These are phyloP conservation scores for Tympanopsis confertula DNA, from an alignment of 2,329 filamentous ascomycete genomes.

Conservation along the genomic window DNA sequence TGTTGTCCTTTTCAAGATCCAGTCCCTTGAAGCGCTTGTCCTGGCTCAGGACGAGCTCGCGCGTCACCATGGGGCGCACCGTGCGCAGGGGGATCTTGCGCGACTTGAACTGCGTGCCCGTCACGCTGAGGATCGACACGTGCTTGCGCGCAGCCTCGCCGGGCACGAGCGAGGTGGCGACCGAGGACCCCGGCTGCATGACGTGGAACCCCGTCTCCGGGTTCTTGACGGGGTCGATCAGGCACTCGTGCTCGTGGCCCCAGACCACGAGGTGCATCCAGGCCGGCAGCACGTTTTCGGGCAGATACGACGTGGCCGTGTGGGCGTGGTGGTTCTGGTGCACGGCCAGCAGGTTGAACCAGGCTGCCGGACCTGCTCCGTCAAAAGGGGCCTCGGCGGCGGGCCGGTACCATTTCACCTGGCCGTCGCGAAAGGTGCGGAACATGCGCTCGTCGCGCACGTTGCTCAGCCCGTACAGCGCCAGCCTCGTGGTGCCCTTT, in stretches of 20 bases:
- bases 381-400: slow-evolving; percentile 40
- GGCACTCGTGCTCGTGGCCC: slow-evolving; percentile 95
- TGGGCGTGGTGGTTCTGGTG: slow-evolving; percentile 95
- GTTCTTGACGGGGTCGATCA: slow-evolving; percentile 75
- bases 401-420: slow-evolving; percentile 87
- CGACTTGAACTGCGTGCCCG: slow-evolving; percentile 67
- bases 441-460: slow-evolving; percentile 91
- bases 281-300: slow-evolving; percentile 81
- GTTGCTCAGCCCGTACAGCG: slow-evolving; percentile 88
- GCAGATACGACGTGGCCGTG: slow-evolving; percentile 83
- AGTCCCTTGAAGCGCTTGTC: slow-evolving; percentile 68
- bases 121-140: slow-evolving; percentile 74
- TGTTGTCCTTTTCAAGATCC: slow-evolving; percentile 72
- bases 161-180: slow-evolving; percentile 81
- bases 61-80: slow-evolving; percentile 82
- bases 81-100: slow-evolving; percentile 76
- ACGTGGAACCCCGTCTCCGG: slow-evolving; percentile 85
- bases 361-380: slow-evolving; percentile 49
- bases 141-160: slow-evolving; percentile 88
- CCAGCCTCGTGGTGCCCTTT: slow-evolving; percentile 85
- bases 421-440: slow-evolving; percentile 81
- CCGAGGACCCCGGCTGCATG: slow-evolving; percentile 93
- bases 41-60: slow-evolving; percentile 66
- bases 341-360: slow-evolving; percentile 91
- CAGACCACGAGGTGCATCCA: slow-evolving; percentile 88